Base-by-base conservation (phyloP, 2,329 filamentous ascomycete species). In the Talaromyces sp. region DNA sequence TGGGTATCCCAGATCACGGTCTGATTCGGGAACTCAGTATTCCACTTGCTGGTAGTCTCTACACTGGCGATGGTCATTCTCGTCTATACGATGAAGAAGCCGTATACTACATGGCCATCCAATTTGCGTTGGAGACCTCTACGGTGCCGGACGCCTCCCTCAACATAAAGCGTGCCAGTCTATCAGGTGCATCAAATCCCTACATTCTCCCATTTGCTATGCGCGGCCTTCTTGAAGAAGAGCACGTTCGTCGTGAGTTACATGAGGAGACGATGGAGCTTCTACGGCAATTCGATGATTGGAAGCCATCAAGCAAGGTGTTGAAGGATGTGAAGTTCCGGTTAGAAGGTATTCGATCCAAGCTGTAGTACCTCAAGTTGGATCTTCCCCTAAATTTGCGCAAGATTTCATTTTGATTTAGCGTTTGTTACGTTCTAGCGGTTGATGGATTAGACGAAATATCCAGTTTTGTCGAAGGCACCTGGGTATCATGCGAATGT, bases 131-230 rank as follows among this genome's bases (percentile, higher is more conserved):
- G 3, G 88, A 93, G 72, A 93, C 89, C 1, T 86, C 85, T 1
- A 70, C 68, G 10, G 73, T 85, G 13, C 73, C 76, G 14, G 69
- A 75, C 30, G 72, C 78, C 9, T 67, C 76, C 2, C 77, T 86
- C 22, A 72, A 79, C 49, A 73, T 86, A 42, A 76, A 80, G 56
- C 77, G 80, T 57, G 80, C 82, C 55, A 78, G 51, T 47, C 65
- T 67, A 24, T 62, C 66, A 16, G 60, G 62, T 3, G 64, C 58
- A 52, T 76, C 86, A 14, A 97, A 97, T 65, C 93, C 93, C 0
- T 97, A 93, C 67, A 87, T 94, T 50, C 77, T 99, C 13, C 94
- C 94, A 0, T 99, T 95, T 87, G 93, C 94, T 32, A 94, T 99
- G 86, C 85, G 94, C 7, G 94, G 94, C 0, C 76, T 99, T 52